Conservation (phyloP, 345 rosid species). For the Moricandia moricandioides region DNA sequence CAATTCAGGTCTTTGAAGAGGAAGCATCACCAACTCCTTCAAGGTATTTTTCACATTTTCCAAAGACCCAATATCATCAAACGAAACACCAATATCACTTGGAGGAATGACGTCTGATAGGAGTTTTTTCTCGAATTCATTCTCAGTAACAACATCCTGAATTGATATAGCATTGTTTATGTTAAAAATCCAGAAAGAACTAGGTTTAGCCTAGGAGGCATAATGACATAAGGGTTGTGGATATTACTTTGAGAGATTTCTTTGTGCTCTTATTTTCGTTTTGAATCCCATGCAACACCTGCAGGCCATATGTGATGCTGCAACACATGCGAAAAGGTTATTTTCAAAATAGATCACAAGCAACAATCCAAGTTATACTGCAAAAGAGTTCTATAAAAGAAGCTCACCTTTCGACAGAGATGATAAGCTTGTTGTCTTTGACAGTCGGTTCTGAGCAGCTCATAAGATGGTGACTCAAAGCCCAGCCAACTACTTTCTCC, state of each 20-base stretch:
- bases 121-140: slow-evolving; percentile 96
- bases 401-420: slow-evolving; percentile 70
- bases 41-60: slow-evolving; percentile 95
- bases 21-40: slow-evolving; percentile 99
- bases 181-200: neutral
- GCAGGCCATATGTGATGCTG: slow-evolving; percentile 65
- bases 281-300: slow-evolving; percentile 60
- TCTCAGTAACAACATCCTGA: slow-evolving; percentile 93
- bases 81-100: slow-evolving; percentile 88
- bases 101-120: slow-evolving; percentile 93
- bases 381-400: neutral
- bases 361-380: neutral
- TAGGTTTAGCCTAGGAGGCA: neutral
- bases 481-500: slow-evolving; percentile 94
- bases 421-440: slow-evolving; percentile 58
- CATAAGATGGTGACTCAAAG: slow-evolving; percentile 76
- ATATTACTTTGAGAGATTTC: slow-evolving; percentile 71
- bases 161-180: slow-evolving; percentile 8
- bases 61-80: slow-evolving; percentile 91
- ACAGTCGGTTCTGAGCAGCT: slow-evolving; percentile 49
- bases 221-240: neutral
- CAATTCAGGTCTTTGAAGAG: slow-evolving; percentile 97
- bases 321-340: slow-evolving; percentile 23
- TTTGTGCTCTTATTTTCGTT: slow-evolving; percentile 69
- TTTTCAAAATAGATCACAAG: slow-evolving; percentile 5